Evolutionary conservation across 2,329 filamentous ascomycete species (phyloP), one percentile per base, ranked within the genome.

Genomic region (Epichloe glyceriae): DNA sequence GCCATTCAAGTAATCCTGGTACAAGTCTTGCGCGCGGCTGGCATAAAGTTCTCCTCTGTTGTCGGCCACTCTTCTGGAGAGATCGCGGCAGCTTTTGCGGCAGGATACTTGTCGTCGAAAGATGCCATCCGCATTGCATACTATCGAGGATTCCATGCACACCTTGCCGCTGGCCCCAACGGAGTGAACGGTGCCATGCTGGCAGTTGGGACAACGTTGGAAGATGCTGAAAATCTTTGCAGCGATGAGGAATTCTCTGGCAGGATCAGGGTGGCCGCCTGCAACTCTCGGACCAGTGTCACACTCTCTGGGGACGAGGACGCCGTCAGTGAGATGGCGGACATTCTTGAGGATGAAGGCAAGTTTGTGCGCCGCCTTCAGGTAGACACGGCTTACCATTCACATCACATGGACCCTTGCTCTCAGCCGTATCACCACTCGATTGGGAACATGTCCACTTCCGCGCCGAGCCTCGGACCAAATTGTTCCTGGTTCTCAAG

Each of bases 1-100:
- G 59, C 59, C 2, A 50, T 66, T 14, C 73, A 75, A 54, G 56
- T 75, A 11, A 69, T 58, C 0, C 56, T 75, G 1, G 62, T 70
- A 0, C 62, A 70, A 5, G 58, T 71, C 0, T 60, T 73, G 4
- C 44, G 45, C 1, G 52, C 52, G 5, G 60, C 59, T 47, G 61
- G 64, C 6, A 54, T 72, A 19, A 41, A 38, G 2, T 63, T 65
- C 0, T 40, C 54, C 15, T 61, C 59, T 3, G 64, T 67, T 2
- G 62, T 69, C 5, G 70, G 69, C 3, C 70, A 73, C 52, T 70
- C 66, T 0, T 63, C 60, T 4, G 70, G 70, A 1, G 70, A 72
- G 52, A 69, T 71, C 37, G 68, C 63, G 0, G 70, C 69, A 1
- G 68, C 69, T 0, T 72, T 70, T 50, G 64, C 67, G 1, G 61